Evolutionary conservation across 495 filamentous ascomycete genomes (phyloP), one percentile per base, ranked within the genome.

Genomic region (Neurospora sp.): DNA sequence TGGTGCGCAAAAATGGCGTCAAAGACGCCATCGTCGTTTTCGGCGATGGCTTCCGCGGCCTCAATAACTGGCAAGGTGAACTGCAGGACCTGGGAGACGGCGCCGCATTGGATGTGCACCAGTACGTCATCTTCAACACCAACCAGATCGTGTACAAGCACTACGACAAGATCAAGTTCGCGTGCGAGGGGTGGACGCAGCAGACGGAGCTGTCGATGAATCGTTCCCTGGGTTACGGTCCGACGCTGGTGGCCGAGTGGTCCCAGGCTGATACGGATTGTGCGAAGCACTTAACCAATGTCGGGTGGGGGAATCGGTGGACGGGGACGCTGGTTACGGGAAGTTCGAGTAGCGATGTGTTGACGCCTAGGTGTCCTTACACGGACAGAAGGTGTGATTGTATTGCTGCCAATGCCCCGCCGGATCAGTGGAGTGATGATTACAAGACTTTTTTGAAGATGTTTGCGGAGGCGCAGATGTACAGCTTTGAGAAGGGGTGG

Each of bases 181-280:
- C 94, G 22, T 99, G 96, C 83, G 82, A 85, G 14, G 92, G 87
- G 70, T 99, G 96, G 96, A 90, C 90, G 4, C 76, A 87, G 71
- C 94, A 98, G 88, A 88, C 93, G 68, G 73, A 85, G 72, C 81
- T 85, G 69, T 91, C 90, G 79, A 89, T 93, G 81, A 86, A 90
- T 81, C 89, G 86, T 2, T 79, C 86, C 16, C 92, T 90, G 8
- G 96, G 96, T 45, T 99, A 94, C 86, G 96, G 96, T 0, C 96
- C 96, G 6, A 98, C 94, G n/a, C 89, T 98, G 70, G 93, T 95
- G 79, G 96, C 95, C 76, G 96, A 99, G 86, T 99, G 94, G 93
- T 93, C 91, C 4, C 96, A 98, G 86, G 95, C 96, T 59, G 96
- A 99, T 79, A 98, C 96, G 14, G 96, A 99, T 83, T 99, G 96